phyloP scores from a whole-genome alignment of 495 filamentous ascomycete genomes.

The Geoglossum glabrum region DNA sequence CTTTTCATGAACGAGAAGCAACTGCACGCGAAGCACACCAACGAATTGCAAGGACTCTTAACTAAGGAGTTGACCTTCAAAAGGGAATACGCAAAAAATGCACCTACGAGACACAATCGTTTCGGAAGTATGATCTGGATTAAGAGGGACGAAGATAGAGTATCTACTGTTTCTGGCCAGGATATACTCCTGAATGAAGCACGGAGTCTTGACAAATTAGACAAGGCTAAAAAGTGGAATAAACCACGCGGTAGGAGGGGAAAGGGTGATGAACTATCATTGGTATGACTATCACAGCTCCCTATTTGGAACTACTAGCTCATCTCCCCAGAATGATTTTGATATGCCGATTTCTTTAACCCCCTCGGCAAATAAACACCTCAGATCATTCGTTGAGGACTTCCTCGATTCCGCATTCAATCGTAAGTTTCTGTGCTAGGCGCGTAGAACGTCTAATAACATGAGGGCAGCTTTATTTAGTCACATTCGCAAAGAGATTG shows the following conservation, averaged over 20 bases:
- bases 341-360: constrained; percentile 50
- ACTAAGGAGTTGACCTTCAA: constrained; percentile 65
- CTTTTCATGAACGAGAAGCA: constrained; percentile 68
- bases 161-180: constrained; percentile 77
- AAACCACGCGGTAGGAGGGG: constrained; percentile 45
- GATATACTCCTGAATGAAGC: constrained; percentile 56
- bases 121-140: constrained; percentile 98
- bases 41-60: constrained; percentile 56
- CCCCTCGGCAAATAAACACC: constrained; percentile 42
- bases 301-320: neutral
- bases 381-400: constrained; percentile 73
- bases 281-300: neutral
- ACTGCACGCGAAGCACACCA: constrained; percentile 38
- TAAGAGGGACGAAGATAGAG: constrained; percentile 54
- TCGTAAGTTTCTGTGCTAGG: constrained; percentile 15
- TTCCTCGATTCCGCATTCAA: constrained; percentile 95
- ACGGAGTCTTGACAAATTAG: constrained; percentile 65
- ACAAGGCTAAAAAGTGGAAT: constrained; percentile 76
- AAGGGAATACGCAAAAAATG: constrained; percentile 53
- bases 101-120: constrained; percentile 74
- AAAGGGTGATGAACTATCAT: constrained; percentile 32
- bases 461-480: constrained; percentile 40
- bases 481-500: constrained; percentile 72
- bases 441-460: neutral
- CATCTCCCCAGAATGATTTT: constrained; percentile 36